Evolutionary conservation across 1,284 basidiomycete species (phyloP).

Genomic region (Heterobasidion occidentale): DNA sequence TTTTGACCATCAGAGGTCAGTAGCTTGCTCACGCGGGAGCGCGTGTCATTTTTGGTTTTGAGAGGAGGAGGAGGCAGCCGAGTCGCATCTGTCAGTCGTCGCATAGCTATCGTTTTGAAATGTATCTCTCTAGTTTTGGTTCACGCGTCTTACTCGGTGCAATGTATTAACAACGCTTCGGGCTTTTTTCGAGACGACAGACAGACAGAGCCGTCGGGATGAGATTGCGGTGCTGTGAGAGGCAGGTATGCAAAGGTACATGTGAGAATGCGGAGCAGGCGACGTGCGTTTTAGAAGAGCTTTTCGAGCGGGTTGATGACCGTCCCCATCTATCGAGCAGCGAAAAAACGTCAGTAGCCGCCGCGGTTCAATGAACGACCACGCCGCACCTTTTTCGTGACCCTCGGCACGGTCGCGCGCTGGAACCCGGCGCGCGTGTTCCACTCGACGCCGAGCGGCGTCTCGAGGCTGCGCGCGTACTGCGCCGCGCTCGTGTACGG

Average conservation of each 20-base stretch:
- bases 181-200: too few relatives aligned
- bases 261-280: too few relatives aligned
- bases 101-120: too few relatives aligned
- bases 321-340: constrained; percentile 50
- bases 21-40: neutral
- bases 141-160: too few relatives aligned
- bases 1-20: neutral
- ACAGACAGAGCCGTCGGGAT: too few relatives aligned
- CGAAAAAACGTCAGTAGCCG: too few relatives aligned
- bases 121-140: too few relatives aligned
- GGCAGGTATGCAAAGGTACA: too few relatives aligned
- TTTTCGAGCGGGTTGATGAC: constrained; percentile 72
- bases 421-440: constrained; percentile 88
- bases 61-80: neutral
- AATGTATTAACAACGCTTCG: too few relatives aligned
- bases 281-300: constrained; percentile 26
- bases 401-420: constrained; percentile 73
- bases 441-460: constrained; percentile 78
- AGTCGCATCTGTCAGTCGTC: too few relatives aligned
- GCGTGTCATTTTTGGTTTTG: neutral
- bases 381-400: constrained; percentile 72
- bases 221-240: too few relatives aligned
- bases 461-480: constrained; percentile 46
- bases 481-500: constrained; percentile 69
- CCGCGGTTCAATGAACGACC: neutral